A percentile compares a stretch with the other conserved stretches of the same genome.
phyloP scores from a whole-genome alignment of 495 filamentous ascomycete species.

The Aspergillus cavernicola region DNA sequence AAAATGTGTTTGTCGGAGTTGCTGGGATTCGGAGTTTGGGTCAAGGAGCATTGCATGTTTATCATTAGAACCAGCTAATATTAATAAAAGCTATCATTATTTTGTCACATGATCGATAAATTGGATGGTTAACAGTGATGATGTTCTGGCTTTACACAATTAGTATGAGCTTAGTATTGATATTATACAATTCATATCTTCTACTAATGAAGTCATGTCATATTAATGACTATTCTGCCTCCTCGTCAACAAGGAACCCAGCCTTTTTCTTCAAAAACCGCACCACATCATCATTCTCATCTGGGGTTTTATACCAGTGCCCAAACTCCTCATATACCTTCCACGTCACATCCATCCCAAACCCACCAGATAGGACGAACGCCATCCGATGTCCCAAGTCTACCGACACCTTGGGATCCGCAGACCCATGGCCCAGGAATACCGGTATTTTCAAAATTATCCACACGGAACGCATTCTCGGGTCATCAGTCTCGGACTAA shows the following conservation, averaged over 20 bases:
- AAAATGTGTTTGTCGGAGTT: not conserved
- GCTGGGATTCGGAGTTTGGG: not conserved
- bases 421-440: constrained; percentile 51
- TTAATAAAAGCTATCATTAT: not conserved
- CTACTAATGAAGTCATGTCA: too few species aligned
- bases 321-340: constrained; percentile 48
- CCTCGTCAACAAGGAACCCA: too few species aligned
- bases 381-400: constrained; percentile 40
- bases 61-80: not conserved
- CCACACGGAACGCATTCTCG: not conserved
- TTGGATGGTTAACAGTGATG: too few species aligned
- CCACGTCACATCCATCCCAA: constrained; percentile 46
- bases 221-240: too few species aligned
- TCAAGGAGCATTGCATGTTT: not conserved
- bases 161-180: too few species aligned
- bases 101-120: too few species aligned
- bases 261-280: constrained; percentile 29
- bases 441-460: constrained; percentile 33
- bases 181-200: too few species aligned
- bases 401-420: constrained; percentile 50
- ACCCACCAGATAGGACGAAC: constrained; percentile 28
- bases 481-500: not conserved
- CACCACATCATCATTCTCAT: constrained; percentile 50
- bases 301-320: constrained; percentile 52
- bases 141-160: too few species aligned